Percentiles rank a stretch among this genome's conserved stretches.
Evolutionary conservation across 345 rosid species (phyloP).

Genomic region (Leavenworthia alabamica): DNA sequence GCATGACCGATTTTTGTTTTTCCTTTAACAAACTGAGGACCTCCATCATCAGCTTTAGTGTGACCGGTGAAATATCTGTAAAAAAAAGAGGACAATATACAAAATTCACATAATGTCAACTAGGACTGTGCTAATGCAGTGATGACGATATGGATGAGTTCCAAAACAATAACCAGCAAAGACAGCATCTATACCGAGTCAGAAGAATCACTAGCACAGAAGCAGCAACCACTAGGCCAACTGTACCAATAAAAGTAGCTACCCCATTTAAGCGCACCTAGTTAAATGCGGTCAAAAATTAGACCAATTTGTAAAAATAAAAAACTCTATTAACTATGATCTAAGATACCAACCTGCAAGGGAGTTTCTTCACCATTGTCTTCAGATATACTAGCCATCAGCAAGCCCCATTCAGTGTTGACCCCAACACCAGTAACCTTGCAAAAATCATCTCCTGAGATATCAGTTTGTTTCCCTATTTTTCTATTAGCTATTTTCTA

Average conservation of each 20-base stretch:
- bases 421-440: conserved; percentile 94
- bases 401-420: conserved; percentile 97
- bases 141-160: not conserved
- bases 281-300: not conserved
- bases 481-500: too few relatives aligned
- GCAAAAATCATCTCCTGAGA: not conserved
- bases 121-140: not conserved
- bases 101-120: not conserved
- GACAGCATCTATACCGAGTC: conserved; percentile 45
- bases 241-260: conserved; percentile 90
- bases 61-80: conserved; percentile 77
- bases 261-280: conserved; percentile 98
- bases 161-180: conserved; percentile 4
- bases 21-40: conserved; percentile 50
- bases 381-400: conserved; percentile 95
- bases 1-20: conserved; percentile 50
- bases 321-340: not conserved
- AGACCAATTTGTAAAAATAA: conserved; percentile 3
- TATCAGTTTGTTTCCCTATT: not conserved
- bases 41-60: conserved; percentile 41
- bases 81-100: not conserved
- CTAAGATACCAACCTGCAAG: conserved; percentile 54
- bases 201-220: conserved; percentile 71
- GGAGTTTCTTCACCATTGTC: conserved; percentile 99
- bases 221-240: conserved; percentile 73